Conservation (phyloP, 371 early-diverging fungal species). For the Syncephalastrum sp. region DNA sequence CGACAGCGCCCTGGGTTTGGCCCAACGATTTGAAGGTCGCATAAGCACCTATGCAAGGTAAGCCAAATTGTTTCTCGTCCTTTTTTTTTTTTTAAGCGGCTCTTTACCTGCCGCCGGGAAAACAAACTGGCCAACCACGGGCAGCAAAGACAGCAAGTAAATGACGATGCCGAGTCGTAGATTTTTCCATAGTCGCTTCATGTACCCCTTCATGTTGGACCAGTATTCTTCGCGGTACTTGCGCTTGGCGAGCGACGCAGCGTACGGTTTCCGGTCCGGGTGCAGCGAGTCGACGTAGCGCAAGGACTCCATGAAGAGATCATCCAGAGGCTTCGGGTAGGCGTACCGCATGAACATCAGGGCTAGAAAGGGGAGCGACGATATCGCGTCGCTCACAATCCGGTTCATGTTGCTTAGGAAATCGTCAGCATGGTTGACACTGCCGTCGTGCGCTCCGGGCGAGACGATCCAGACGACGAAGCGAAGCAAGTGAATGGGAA, state of each 20-base stretch:
- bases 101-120: slow-evolving; percentile 56
- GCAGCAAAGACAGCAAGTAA: slow-evolving; percentile 51
- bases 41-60: slow-evolving; percentile 34
- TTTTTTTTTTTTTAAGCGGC: background rate
- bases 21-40: slow-evolving; percentile 44
- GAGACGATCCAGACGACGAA: slow-evolving; percentile 28
- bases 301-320: slow-evolving; percentile 62
- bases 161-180: slow-evolving; percentile 44
- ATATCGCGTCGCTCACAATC: slow-evolving; percentile 36
- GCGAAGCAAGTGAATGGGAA: slow-evolving; percentile 36
- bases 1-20: slow-evolving; percentile 40
- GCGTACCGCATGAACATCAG: slow-evolving; percentile 62
- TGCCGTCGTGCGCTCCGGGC: slow-evolving; percentile 17
- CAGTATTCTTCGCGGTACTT: slow-evolving; percentile 49
- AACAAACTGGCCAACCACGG: slow-evolving; percentile 55
- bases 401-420: slow-evolving; percentile 15
- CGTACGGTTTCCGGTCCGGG: slow-evolving; percentile 48
- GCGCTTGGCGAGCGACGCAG: slow-evolving; percentile 37
- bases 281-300: slow-evolving; percentile 42
- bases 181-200: slow-evolving; percentile 52
- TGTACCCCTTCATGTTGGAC: slow-evolving; percentile 51
- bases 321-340: slow-evolving; percentile 65
- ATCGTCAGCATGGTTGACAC: slow-evolving; percentile 20
- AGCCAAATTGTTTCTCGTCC: background rate
- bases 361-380: slow-evolving; percentile 52